Evolutionary conservation across 441 rosid species (phyloP).

Genomic region (Erodium texanum): DNA sequence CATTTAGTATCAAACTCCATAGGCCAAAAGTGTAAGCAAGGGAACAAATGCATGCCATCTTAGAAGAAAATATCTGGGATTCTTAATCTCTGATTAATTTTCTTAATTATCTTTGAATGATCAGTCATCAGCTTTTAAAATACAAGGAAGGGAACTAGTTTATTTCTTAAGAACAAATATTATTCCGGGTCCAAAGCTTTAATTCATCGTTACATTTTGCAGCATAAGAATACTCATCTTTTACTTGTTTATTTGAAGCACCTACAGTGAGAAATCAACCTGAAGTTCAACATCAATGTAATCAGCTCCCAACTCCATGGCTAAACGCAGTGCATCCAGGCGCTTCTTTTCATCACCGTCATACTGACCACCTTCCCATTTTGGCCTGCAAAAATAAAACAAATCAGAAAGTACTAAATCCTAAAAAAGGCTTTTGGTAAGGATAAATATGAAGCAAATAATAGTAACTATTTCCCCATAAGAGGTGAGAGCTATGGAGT

Average conservation of each 20-base stretch:
- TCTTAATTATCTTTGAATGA: background rate
- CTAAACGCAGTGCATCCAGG: constrained; percentile 55
- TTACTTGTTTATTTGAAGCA: background rate
- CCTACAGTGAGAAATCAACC: constrained; percentile 31
- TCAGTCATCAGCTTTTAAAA: background rate
- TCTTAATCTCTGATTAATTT: background rate
- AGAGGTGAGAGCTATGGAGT: background rate
- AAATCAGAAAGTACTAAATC: constrained; percentile 1
- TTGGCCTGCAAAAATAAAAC: constrained; percentile 45
- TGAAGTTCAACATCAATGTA: constrained; percentile 86
- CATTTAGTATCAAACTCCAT: background rate
- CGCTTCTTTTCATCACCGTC: constrained; percentile 73
- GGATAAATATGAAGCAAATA: background rate
- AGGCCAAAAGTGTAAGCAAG: background rate
- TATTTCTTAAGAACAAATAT: background rate
- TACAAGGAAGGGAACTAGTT: background rate
- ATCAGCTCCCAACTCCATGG: constrained; percentile 91
- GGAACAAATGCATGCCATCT: background rate
- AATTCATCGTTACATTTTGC: background rate
- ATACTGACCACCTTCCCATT: constrained; percentile 91
- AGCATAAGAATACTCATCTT: background rate
- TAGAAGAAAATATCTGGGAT: background rate
- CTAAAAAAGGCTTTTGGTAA: background rate
- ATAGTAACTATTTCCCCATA: background rate
- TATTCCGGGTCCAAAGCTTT: background rate